Base-by-base conservation (phyloP, 768 basidiomycete species). In the Psilocybe tampanensis region DNA sequence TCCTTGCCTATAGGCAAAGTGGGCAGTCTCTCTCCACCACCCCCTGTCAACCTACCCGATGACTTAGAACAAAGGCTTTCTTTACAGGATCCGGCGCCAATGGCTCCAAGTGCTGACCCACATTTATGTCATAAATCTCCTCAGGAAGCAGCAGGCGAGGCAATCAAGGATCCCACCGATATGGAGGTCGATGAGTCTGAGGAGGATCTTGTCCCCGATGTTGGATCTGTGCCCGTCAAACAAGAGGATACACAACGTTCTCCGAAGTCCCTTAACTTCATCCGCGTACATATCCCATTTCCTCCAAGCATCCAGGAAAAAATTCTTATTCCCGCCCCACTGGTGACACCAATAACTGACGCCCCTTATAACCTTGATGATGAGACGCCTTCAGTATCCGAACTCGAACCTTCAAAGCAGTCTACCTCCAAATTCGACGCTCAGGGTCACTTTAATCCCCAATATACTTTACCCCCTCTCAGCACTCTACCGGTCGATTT, bases 391-490 rank as follows among this genome's bases (percentile, higher is more conserved):
- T 12, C 26, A 33, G 48, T 32, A 18, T n/a, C 48, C 23, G 60
- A 58, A 34, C 55, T 56, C 29, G 62, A 62, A 44, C 52, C 56
- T 11, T 32, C 57, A 1, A 56, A 60, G 51, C 15, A 53, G 2
- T 36, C 66, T 6, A 55, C 55, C 9, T 51, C 65, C 17, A 62
- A 56, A 24, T 56, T 50, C 7, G 71, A 69, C 57, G 72, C 70
- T 33, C 72, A 70, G 47, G 69, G 70, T 42, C 75, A 79, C 41
- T 80, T 77, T 56, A 74, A 76, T 56, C 76, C 76, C 23, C 62
- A 72, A 1, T 89, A 86, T 60, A 72, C 77, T 12, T 73, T 88
- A 0, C 88, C 88, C 6, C 77, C 80, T 19, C 72, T 84, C 42
- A 83, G 77, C 56, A 68, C 73, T 8, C 71, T 89, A 18, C 86